A percentile compares a stretch with the other conserved stretches of the same genome.
Conservation (phyloP, 2,329 filamentous ascomycete genomes). For the Rhexocercosporidium sp. region DNA sequence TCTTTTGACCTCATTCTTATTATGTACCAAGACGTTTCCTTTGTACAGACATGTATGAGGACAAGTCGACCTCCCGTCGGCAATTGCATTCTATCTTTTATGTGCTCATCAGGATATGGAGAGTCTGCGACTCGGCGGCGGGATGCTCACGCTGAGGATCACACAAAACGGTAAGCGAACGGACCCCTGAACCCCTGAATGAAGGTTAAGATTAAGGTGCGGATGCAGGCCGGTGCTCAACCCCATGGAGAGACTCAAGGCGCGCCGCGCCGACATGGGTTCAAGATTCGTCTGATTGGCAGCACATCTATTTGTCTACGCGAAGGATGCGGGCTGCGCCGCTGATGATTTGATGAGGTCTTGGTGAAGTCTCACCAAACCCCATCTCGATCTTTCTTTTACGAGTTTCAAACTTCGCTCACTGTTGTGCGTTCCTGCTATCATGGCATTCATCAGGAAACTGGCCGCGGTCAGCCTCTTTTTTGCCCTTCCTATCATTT, state of each 20-base stretch:
- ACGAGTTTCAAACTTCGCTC: not conserved
- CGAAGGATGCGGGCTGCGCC: conserved; percentile 1
- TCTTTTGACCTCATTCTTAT: no score
- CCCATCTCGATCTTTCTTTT: not conserved
- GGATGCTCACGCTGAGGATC: no score
- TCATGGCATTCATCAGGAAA: conserved; percentile 1
- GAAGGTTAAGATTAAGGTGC: conserved; percentile 1
- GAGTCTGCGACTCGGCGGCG: no score
- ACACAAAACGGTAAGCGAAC: no score
- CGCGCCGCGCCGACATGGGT: not conserved
- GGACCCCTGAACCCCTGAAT: not conserved
- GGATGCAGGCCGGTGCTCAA: not conserved
- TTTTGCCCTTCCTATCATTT: not conserved
- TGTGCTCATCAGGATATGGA: no score
- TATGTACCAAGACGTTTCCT: no score
- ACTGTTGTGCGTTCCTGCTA: not conserved
- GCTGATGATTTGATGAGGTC: not conserved
- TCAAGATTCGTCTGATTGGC: not conserved
- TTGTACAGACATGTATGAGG: no score
- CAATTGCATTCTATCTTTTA: no score
- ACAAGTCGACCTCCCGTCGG: no score
- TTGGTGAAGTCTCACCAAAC: not conserved
- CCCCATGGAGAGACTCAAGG: not conserved
- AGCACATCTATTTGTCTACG: not conserved
- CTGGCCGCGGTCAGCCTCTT: conserved; percentile 5